A percentile compares a stretch with the other conserved stretches of the same genome.
phyloP scores from a whole-genome alignment of 2,329 filamentous ascomycete genomes.

The Aureobasidium sp. region DNA sequence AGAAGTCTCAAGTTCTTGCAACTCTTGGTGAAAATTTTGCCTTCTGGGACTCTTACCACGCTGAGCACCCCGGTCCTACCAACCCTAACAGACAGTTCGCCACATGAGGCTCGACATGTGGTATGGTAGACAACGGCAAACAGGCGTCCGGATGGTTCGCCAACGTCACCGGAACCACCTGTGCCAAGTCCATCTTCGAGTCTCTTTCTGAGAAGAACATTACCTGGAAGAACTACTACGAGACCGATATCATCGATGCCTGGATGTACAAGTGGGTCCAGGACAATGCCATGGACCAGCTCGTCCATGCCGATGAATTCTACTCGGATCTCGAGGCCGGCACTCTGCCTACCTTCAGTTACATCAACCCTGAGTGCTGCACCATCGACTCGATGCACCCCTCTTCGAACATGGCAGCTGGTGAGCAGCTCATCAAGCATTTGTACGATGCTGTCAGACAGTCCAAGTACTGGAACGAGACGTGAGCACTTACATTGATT shows the following conservation, averaged over 20 bases:
- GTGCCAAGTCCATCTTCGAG: constrained; percentile 31
- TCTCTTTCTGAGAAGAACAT: constrained; percentile 28
- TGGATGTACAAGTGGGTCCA: constrained; percentile 32
- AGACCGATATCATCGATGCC: constrained; percentile 29
- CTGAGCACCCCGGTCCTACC: constrained; percentile 32
- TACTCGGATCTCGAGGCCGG: constrained; percentile 19
- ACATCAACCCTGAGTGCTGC: constrained; percentile 24
- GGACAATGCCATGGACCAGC: constrained; percentile 27
- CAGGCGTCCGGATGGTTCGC: constrained; percentile 24
- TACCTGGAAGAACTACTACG: constrained; percentile 35
- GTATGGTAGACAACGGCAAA: constrained; percentile 25
- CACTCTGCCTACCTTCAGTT: constrained; percentile 20
- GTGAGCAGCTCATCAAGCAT: constrained; percentile 32
- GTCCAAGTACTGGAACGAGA: constrained; percentile 32
- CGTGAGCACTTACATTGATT: background rate
- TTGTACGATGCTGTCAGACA: constrained; percentile 33
- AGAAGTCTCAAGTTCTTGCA: constrained; percentile 27
- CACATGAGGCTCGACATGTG: constrained; percentile 29
- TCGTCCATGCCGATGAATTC: constrained; percentile 21
- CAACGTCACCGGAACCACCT: constrained; percentile 28
- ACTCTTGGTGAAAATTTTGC: constrained; percentile 30
- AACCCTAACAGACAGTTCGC: constrained; percentile 34
- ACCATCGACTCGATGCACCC: constrained; percentile 31
- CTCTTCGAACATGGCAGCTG: constrained; percentile 29
- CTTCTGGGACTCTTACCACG: constrained; percentile 30